Evolutionary conservation across 768 basidiomycete genomes (phyloP).

Genomic region (Gelatoporia subvermispora): DNA sequence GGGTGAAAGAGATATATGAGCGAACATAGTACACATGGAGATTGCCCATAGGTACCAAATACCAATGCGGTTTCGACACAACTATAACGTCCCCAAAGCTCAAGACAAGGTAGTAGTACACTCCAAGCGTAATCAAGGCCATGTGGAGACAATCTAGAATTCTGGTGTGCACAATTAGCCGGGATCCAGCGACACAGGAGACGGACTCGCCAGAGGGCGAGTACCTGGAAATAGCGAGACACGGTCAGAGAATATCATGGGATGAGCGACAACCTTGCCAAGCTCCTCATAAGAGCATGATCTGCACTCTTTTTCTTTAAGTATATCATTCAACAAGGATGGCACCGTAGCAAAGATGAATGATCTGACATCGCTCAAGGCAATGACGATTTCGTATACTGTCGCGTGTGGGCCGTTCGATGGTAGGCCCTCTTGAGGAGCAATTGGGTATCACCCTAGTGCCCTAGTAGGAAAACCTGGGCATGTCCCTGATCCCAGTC

Average conservation of each 20-base stretch:
- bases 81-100: constrained; percentile 9
- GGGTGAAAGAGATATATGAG: too few species aligned
- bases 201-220: too few species aligned
- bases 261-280: too few species aligned
- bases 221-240: too few species aligned
- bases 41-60: too few species aligned
- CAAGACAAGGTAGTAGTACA: constrained; percentile 11
- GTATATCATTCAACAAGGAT: neutral
- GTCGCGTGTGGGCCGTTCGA: neutral
- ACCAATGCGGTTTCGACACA: constrained; percentile 8
- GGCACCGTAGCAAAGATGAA: neutral
- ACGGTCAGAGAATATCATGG: too few species aligned
- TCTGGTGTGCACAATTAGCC: too few species aligned
- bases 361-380: constrained; percentile 3
- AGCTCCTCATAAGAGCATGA: too few species aligned
- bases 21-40: too few species aligned
- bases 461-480: neutral
- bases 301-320: too few species aligned
- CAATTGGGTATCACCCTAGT: neutral
- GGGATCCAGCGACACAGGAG: too few species aligned
- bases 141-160: constrained; percentile 9
- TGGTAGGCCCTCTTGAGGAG: neutral
- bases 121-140: constrained; percentile 2
- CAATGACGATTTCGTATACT: neutral
- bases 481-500: neutral